These are phyloP conservation scores for Primulina tabacum DNA, from an alignment of 257 asterid genomes.

Conservation along the genomic window DNA sequence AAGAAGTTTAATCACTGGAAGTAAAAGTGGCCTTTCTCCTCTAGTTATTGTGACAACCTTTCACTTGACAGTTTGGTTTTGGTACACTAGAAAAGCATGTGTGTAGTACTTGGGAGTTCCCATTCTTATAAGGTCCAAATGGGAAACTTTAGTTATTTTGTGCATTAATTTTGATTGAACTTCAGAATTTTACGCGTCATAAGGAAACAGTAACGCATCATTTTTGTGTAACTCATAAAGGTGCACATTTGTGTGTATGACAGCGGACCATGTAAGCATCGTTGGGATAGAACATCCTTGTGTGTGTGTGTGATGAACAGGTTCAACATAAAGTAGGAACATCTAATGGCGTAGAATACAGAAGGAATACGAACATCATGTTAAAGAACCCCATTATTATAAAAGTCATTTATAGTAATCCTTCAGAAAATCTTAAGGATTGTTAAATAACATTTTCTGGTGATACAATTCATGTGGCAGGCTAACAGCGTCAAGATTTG, in stretches of 20 bases:
- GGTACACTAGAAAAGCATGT: background rate
- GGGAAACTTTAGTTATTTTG: background rate
- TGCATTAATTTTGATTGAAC: background rate
- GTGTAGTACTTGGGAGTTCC: background rate
- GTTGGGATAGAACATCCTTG: background rate
- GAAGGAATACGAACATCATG: background rate
- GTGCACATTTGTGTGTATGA: background rate
- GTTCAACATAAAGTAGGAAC: constrained; percentile 7
- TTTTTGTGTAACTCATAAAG: background rate
- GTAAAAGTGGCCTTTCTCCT: background rate
- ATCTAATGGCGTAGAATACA: background rate
- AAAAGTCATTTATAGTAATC: background rate
- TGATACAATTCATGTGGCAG: constrained; percentile 1
- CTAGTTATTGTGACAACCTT: background rate
- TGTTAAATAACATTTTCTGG: background rate
- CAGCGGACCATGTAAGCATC: background rate
- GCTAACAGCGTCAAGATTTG: background rate
- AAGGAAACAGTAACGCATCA: background rate
- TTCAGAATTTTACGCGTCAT: background rate
- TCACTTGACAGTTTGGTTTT: background rate
- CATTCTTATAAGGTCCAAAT: background rate
- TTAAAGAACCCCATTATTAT: constrained; percentile 3
- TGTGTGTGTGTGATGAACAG: background rate
- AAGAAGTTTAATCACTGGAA: no score
- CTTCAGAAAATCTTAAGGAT: constrained; percentile 11